A percentile compares a stretch with the other conserved stretches of the same genome.
These are phyloP conservation scores for Plasmodium inui DNA, from an alignment of 169 alveolate species.

Conservation along the genomic window DNA sequence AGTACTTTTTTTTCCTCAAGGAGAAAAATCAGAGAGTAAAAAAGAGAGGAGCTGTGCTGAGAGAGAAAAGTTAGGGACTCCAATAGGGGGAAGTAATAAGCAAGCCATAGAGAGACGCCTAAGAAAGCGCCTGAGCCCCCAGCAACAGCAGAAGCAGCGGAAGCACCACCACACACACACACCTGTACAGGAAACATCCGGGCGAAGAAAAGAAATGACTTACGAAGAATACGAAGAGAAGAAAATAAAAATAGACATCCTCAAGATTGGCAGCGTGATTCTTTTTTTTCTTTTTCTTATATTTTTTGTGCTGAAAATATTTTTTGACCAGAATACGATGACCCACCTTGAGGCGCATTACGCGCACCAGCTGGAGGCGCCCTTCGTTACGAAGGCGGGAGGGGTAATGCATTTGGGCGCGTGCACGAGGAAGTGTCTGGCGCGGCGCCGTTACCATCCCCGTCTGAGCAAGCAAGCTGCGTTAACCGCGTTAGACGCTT, in stretches of 20 bases:
- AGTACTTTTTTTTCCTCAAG: slow-evolving; percentile 8
- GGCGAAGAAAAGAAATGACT: neutral
- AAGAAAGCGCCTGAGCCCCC: neutral
- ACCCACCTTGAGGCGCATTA: slow-evolving; percentile 13
- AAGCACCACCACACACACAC: neutral
- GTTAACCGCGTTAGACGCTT: neutral
- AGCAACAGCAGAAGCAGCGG: too few species aligned
- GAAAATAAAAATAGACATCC: neutral
- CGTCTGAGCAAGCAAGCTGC: neutral
- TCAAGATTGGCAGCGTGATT: slow-evolving; percentile 6
- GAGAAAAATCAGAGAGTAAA: neutral
- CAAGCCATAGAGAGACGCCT: neutral
- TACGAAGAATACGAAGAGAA: slow-evolving; percentile 16
- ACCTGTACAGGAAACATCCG: neutral
- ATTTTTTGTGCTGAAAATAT: slow-evolving; percentile 32
- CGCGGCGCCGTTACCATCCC: neutral
- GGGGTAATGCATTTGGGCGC: slow-evolving; percentile 1
- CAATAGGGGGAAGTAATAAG: neutral
- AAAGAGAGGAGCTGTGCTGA: neutral
- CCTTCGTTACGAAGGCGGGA: slow-evolving; percentile 3
- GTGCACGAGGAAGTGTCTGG: neutral
- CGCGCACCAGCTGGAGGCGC: neutral
- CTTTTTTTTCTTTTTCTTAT: slow-evolving; percentile 26
- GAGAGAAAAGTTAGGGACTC: neutral
- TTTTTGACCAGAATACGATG: slow-evolving; percentile 1